Base-by-base conservation (phyloP, 192 early-diverging fungal species). In the Entomortierella lignicola region DNA sequence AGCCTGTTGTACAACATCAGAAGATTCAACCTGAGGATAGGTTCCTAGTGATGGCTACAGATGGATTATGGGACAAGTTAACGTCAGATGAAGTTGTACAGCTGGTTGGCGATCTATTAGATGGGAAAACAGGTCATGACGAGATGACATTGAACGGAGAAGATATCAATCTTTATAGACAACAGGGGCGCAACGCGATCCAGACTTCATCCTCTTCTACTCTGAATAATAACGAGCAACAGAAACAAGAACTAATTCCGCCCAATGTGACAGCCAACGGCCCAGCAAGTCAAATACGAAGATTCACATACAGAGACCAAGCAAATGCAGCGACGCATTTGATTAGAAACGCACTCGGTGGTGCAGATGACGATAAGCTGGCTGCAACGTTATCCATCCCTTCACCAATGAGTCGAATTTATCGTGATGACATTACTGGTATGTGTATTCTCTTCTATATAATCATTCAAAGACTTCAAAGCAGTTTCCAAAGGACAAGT, bases 341-440 rank as follows among this genome's bases (percentile, higher is more conserved):
- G 59, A 87, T 95, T 39, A 83, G 94, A 27, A 73, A 88, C 25
- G 91, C 93, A 8, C 69, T 90, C 26, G 86, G 90, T 7, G 89
- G 87, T 10, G 83, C 87, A 13, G 87, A 89, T 65, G 88, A 89
- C 39, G 82, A 90, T 6, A 71, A 85, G 41, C 83, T 94, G 43
- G 87, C 88, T 17, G 81, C 86, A 2, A 81, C 91, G 31, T 69
- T 95, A 72, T 84, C 84, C 20, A 85, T 95, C 25, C 91, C 89
- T 29, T 77, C 89, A 26, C 89, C 89, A 7, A 72, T 88, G 61
- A 86, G 86, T 41, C 90, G 95, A 53, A 63, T 68, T 7, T 92
- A 87, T 75, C 86, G 94, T 18, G 95, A 97, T 65, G 95, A 97
- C 71, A 94, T 97, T 39, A 95, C 94, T 17, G 75, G 75, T 79